Conservation (phyloP, 2,329 filamentous ascomycete genomes). For the Xylaria sp. region DNA sequence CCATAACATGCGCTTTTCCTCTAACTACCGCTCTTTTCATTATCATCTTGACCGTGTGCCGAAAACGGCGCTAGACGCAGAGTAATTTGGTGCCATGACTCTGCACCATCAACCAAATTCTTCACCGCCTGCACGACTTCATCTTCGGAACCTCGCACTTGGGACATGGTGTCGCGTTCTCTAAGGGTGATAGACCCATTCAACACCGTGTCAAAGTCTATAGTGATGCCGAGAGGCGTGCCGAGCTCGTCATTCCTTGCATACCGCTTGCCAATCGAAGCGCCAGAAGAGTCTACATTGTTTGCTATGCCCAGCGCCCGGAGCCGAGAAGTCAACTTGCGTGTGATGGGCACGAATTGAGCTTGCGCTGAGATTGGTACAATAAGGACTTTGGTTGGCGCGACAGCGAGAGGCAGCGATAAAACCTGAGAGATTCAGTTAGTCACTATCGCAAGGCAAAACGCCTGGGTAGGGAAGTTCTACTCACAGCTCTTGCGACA, state of each 20-base stretch:
- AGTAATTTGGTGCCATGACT: slow-evolving; percentile 66
- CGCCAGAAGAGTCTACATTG: slow-evolving; percentile 61
- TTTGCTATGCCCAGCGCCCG: slow-evolving; percentile 57
- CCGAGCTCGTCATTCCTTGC: slow-evolving; percentile 56
- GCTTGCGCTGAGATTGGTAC: slow-evolving; percentile 70
- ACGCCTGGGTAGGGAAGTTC: neutral
- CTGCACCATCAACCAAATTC: slow-evolving; percentile 68
- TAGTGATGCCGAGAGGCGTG: slow-evolving; percentile 73
- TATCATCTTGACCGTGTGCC: neutral
- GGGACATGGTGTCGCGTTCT: slow-evolving; percentile 72
- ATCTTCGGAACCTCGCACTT: slow-evolving; percentile 70
- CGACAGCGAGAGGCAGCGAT: slow-evolving; percentile 71
- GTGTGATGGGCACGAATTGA: slow-evolving; percentile 68
- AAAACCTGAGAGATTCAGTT: slow-evolving; percentile 58
- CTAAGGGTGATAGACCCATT: slow-evolving; percentile 72
- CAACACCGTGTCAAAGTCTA: slow-evolving; percentile 75
- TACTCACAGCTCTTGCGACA: slow-evolving; percentile 17
- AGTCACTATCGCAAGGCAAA: slow-evolving; percentile 6
- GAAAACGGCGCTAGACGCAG: slow-evolving; percentile 3
- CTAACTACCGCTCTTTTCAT: neutral
- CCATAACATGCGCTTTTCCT: too few species aligned
- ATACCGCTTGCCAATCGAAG: slow-evolving; percentile 71
- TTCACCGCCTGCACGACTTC: slow-evolving; percentile 69
- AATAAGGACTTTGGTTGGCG: slow-evolving; percentile 73
- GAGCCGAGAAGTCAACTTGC: slow-evolving; percentile 57